Evolutionary conservation across 352 stramenopile species (phyloP), one percentile per base, ranked within the genome.

Genomic region (Sclerospora graminicola): DNA sequence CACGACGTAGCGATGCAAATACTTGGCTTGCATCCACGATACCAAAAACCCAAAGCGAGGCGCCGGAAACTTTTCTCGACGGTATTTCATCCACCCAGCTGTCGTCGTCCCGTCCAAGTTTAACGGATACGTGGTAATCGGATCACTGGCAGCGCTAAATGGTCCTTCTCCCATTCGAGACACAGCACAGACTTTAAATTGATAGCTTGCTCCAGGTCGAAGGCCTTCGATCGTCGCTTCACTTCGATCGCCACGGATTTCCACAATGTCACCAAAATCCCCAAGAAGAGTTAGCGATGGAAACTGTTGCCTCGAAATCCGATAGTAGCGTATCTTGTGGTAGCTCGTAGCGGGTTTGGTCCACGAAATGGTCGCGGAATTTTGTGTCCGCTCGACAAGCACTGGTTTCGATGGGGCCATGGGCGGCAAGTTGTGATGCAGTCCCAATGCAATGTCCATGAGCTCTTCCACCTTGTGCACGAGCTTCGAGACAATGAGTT

Each of bases 381-480:
- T 91, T 27, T 90, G 77, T 8, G 74, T 73, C 34, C 50, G 64
- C 5, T 86, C 74, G 8, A 84, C 45, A 10, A 72, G 47, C 10
- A 50, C 38, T 10, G 78, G 77, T 23, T 81, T 78, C 1, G 62
- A 54, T 2, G 79, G 82, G 6, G 82, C 75, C 60, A 89, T 85
- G 2, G 82, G 82, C 5, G 82, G 82, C 10, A 94, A 44, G 30
- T 86, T 91, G 51, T 91, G 71, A 44, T 94, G 70, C 6, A 94
- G 30, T 0, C 79, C 82, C 52, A 87, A 79, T 0, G 82, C 82
- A 28, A 94, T 91, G 41, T 94, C 82, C 79, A 94, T 89, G 28
- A 94, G 66, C 42, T 94, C 82, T 54, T 90, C 77, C 6, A 91
- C 77, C 39, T 91, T 91, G 45, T 94, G 79, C 0, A 94, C 82